A percentile compares a stretch with the other conserved stretches of the same genome.
phyloP scores from a whole-genome alignment of 805 yeast species.

The Yamadazyma nakazawae region DNA sequence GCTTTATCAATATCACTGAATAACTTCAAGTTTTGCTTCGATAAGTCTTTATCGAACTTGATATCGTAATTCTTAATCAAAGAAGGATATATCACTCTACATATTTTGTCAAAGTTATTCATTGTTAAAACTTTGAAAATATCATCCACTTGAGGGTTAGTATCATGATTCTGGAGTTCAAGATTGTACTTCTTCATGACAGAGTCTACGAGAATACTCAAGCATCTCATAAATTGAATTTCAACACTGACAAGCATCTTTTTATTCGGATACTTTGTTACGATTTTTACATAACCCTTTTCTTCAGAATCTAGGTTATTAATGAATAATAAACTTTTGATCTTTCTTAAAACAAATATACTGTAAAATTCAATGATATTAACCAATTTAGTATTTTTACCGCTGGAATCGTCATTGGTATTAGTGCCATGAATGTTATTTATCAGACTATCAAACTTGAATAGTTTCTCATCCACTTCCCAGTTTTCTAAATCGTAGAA shows the following conservation, averaged over 20 bases:
- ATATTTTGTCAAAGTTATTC: conserved; percentile 40
- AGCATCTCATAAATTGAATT: conserved; percentile 44
- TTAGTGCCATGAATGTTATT: conserved; percentile 1
- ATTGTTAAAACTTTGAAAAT: conserved; percentile 39
- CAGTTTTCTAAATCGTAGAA: conserved; percentile 42
- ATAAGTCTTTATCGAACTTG: conserved; percentile 33
- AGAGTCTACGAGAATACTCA: conserved; percentile 39
- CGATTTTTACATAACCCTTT: conserved; percentile 25
- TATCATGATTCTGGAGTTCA: conserved; percentile 16
- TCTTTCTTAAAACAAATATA: conserved; percentile 28
- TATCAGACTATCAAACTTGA: background rate
- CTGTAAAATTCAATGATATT: conserved; percentile 36
- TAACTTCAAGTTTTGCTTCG: conserved; percentile 35
- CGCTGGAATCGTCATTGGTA: conserved; percentile 4
- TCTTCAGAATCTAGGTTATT: conserved; percentile 15
- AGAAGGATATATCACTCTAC: conserved; percentile 28
- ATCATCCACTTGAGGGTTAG: conserved; percentile 19
- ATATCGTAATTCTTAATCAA: conserved; percentile 32
- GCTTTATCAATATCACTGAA: conserved; percentile 43
- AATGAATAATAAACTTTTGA: conserved; percentile 24
- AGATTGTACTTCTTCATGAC: conserved; percentile 37
- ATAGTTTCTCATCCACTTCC: conserved; percentile 25
- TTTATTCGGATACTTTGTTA: conserved; percentile 37
- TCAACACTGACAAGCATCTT: conserved; percentile 39
- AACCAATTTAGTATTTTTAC: conserved; percentile 32